Evolutionary conservation across 2,329 filamentous ascomycete genomes (phyloP), one percentile per base, ranked within the genome.

Genomic region (Cryphonectria japonica): DNA sequence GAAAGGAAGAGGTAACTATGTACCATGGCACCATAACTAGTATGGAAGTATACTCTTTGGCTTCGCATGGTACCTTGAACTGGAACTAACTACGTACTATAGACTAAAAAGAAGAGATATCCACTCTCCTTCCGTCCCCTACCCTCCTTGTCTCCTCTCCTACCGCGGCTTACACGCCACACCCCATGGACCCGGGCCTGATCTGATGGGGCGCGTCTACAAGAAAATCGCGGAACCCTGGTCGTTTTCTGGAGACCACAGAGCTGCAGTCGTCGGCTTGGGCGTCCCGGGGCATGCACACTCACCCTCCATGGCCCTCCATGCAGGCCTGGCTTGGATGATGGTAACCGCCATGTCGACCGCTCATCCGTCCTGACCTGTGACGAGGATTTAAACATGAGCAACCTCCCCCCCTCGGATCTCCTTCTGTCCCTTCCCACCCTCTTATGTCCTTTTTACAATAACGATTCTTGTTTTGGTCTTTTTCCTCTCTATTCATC

Each of bases 361-460:
- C 69, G 66, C 71, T 67, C 69, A 69, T 71, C 64, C 32, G 68
- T 69, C 59, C 68, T 50, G 26, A 70, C 69, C 69, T 71, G 69
- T 71, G 66, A 71, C 71, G 59, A 66, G 68, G 66, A 71, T 73
- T 73, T 73, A 73, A 73, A 72, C 71, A 72, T 70, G 63, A 68
- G 71, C 41, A 65, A 62, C 65, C 62, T 72, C 71, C 71, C 71
- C 59, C 46, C 43, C 16, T 50, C 22, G 22, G 16, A n/a, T 22
- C 22, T 19, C 46, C 22, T 4, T 16, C 16, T 61, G 32, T 22
- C 26, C 29, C n/a, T 6, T 50, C 57, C 57, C 59, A 22, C 43
- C 59, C 34, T 64, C 66, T 66, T 61, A 32, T 39, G 46, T 50
- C 46, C 22, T 11, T 50, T 11, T 50, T 50, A 19, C 46, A 50